Evolutionary conservation across 345 rosid species (phyloP).

Genomic region (Eucalyptus pauciflora): DNA sequence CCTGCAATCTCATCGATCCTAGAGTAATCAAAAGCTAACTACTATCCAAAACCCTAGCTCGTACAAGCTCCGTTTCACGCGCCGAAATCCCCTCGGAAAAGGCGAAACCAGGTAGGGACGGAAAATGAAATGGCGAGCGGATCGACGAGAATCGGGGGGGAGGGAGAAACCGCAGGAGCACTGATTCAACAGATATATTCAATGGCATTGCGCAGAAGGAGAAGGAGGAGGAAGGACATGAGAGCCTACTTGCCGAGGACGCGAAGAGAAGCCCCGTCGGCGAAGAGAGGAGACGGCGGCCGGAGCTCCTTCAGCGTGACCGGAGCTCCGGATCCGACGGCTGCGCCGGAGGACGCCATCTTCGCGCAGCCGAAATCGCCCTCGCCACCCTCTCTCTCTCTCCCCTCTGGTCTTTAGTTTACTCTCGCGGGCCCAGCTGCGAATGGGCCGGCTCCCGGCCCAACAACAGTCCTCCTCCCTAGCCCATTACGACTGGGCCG

Average conservation of each 20-base stretch:
- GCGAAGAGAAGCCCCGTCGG: slow-evolving; percentile 52
- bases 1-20: not conserved
- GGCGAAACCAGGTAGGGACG: not conserved
- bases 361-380: not conserved
- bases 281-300: slow-evolving; percentile 47
- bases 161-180: not conserved
- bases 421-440: not conserved
- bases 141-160: not conserved
- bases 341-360: slow-evolving; percentile 16
- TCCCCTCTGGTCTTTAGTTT: fast-evolving
- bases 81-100: not conserved
- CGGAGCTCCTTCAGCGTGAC: slow-evolving; percentile 38
- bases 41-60: not conserved
- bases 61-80: not conserved
- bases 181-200: not conserved
- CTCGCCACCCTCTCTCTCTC: too few species aligned
- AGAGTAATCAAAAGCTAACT: not conserved
- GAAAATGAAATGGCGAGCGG: not conserved
- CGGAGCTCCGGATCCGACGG: slow-evolving; percentile 32
- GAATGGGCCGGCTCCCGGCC: not conserved
- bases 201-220: not conserved
- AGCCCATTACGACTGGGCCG: too few species aligned
- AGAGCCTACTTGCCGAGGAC: slow-evolving; percentile 52
- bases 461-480: too few species aligned
- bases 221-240: not conserved